Base-by-base conservation (phyloP, 2,329 filamentous ascomycete genomes). In the Paradendryphiella salina region DNA sequence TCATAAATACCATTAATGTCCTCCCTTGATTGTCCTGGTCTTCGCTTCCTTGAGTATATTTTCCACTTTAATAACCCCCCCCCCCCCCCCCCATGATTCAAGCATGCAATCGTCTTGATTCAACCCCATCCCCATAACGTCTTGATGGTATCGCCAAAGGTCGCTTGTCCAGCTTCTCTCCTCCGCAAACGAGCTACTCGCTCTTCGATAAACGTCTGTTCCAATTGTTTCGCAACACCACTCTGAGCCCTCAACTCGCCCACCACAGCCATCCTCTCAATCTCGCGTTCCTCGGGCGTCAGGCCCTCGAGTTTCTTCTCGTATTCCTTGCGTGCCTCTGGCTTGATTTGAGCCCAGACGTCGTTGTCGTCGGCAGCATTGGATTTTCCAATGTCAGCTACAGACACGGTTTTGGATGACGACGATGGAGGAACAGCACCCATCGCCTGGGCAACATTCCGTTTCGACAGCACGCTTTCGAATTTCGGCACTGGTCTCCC, bases 401-500 rank as follows among this genome's bases (percentile, higher is more conserved):
- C 33, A 7, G 57, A 38, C 2, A 49, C 43, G 11, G 57, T 35
- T 23, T 45, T 38, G 4, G 51, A 44, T 5, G 59, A 29, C 15
- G 54, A 40, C 5, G 61, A 23, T 15, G 52, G 40, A 4, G 60
- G 20, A 6, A 59, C 50, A n/a, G 60, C 65, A 3, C 56, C 56
- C 56, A 65, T 59, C 6, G 63, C 63, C 3, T 62, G 60, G 10
- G 60, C 54, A 10, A 73, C 46, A 38, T 72, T 73, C 28, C 59
- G 53, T 38, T 67, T 69, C 3, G 72, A 70, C 28, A 89, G 70
- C 5, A 85, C 71, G 6, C 84, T 79, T 38, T 83, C 77, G 64
- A 89, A 85, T 15, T 77, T 75, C 0, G 88, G 86, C 37, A 79
- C 69, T 65, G 64, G 76, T 64, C 66, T 72, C 57, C 66, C 82